These are phyloP conservation scores for Alternaria solani DNA, from an alignment of 2,329 filamentous ascomycete species.

Conservation along the genomic window DNA sequence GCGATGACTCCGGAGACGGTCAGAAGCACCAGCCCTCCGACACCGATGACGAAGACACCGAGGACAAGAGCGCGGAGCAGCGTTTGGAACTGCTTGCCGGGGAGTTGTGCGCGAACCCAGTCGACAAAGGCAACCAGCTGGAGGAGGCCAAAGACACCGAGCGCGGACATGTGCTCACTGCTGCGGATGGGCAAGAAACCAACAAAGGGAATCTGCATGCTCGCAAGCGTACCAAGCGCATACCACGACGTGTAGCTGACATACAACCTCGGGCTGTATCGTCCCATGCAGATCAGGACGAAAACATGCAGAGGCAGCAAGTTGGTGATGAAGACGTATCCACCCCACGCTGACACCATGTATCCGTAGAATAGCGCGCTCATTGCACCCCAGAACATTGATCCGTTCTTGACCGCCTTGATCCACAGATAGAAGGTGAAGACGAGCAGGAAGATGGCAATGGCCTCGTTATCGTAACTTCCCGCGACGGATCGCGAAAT, in stretches of 20 bases:
- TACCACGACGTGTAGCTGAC: slow-evolving; percentile 99
- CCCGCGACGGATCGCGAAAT: slow-evolving; percentile 97
- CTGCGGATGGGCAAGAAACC: slow-evolving; percentile 96
- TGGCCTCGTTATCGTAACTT: slow-evolving; percentile 99
- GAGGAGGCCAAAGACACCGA: slow-evolving; percentile 94
- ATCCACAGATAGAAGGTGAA: slow-evolving; percentile 99
- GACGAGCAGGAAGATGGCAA: slow-evolving; percentile 97
- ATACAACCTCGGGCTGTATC: slow-evolving; percentile 92
- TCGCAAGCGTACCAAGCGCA: slow-evolving; percentile 90
- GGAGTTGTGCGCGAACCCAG: slow-evolving; percentile 86
- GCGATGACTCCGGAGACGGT: slow-evolving; percentile 92
- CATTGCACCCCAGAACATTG: slow-evolving; percentile 93
- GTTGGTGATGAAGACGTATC: slow-evolving; percentile 99
- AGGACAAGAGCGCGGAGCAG: slow-evolving; percentile 81
- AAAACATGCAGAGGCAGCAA: slow-evolving; percentile 93
- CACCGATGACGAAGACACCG: slow-evolving; percentile 74
- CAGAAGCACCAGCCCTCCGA: slow-evolving; percentile 78
- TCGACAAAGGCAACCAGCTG: slow-evolving; percentile 93
- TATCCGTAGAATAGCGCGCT: slow-evolving; percentile 98
- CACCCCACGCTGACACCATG: slow-evolving; percentile 99
- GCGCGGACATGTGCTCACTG: slow-evolving; percentile 97
- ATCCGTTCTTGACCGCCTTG: slow-evolving; percentile 95
- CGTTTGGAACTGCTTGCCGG: slow-evolving; percentile 92
- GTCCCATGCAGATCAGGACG: slow-evolving; percentile 93
- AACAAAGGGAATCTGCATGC: slow-evolving; percentile 99